Percentiles rank a stretch among this genome's conserved stretches.
Evolutionary conservation across 139 green algal species (phyloP).

Genomic region (Haematococcus lacustris): DNA sequence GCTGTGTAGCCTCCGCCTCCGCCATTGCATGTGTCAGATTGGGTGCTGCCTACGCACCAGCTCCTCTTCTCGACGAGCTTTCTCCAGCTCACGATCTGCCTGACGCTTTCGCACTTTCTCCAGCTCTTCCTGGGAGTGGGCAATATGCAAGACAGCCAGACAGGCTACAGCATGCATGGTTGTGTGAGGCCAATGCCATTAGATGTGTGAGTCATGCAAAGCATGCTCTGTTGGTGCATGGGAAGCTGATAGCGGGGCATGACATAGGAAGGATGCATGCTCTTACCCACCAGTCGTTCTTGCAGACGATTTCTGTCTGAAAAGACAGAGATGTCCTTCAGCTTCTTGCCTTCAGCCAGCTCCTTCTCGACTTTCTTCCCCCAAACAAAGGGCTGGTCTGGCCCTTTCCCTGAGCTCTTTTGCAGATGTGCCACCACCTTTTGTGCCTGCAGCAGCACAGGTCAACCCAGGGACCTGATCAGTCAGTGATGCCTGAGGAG

Average conservation of each 20-base stretch:
- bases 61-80: slow-evolving; percentile 76
- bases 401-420: slow-evolving; percentile 11
- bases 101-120: slow-evolving; percentile 85
- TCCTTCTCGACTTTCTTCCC: slow-evolving; percentile 92
- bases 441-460: slow-evolving; percentile 19
- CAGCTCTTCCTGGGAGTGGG: slow-evolving; percentile 73
- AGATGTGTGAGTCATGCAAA: neutral
- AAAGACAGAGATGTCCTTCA: slow-evolving; percentile 37
- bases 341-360: slow-evolving; percentile 45
- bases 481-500: too few species aligned
- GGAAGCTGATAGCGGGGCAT: neutral
- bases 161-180: neutral
- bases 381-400: slow-evolving; percentile 79
- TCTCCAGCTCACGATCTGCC: slow-evolving; percentile 75
- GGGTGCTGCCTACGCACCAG: too few species aligned
- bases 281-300: slow-evolving; percentile 70
- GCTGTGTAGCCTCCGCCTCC: too few species aligned
- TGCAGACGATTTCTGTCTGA: slow-evolving; percentile 53
- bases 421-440: slow-evolving; percentile 33
- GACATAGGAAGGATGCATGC: too few species aligned
- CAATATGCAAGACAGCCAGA: too few species aligned
- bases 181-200: neutral
- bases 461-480: too few species aligned
- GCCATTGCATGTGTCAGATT: too few species aligned
- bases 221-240: neutral